Evolutionary conservation across 495 filamentous ascomycete species (phyloP), one percentile per base, ranked within the genome.

Genomic region (Amphirosellinia nigrospora): DNA sequence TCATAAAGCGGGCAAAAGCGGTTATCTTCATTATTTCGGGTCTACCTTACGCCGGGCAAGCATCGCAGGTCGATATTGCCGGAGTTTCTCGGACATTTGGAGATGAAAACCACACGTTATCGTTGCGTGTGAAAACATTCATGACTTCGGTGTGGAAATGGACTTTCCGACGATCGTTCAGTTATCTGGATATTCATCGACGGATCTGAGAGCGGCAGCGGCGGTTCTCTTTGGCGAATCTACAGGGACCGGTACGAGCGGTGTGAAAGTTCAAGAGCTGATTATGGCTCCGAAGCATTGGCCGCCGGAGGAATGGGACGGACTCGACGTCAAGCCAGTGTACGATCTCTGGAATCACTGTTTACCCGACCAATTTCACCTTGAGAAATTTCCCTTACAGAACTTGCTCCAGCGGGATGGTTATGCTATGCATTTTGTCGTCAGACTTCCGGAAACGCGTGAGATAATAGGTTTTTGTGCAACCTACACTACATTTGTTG

Each of bases 371-470:
- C 72, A 77, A n/a, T 87, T 87, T 70, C 78, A 79, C 48, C 76
- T 87, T 3, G 75, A 76, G 55, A 75, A 72, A 28, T 78, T 80
- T 60, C 81, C 81, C 23, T 79, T 90, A 38, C 82, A 82, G 60
- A 80, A 81, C 52, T 76, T 90, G 30, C 83, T 90, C n/a, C 82
- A 82, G 63, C 84, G 87, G 34, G 86, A 86, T 69, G 88, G 88
- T 8, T 88, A 86, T 72, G 86, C 86, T 43, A 89, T 85, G 82
- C 86, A 90, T 73, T 89, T 89, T 70, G 81, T 90, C 62, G 87
- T 90, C 55, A 84, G 85, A 39, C 83, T 87, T 28, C 82, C 85
- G 5, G 81, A 76, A 58, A 84, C 77, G 16, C 75, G 78, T 28
- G 82, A 84, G 55, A 66, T 90, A 15, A 78, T 89, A 36, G 88